phyloP scores from a whole-genome alignment of 805 yeast genomes.

The Candida insectalens region DNA sequence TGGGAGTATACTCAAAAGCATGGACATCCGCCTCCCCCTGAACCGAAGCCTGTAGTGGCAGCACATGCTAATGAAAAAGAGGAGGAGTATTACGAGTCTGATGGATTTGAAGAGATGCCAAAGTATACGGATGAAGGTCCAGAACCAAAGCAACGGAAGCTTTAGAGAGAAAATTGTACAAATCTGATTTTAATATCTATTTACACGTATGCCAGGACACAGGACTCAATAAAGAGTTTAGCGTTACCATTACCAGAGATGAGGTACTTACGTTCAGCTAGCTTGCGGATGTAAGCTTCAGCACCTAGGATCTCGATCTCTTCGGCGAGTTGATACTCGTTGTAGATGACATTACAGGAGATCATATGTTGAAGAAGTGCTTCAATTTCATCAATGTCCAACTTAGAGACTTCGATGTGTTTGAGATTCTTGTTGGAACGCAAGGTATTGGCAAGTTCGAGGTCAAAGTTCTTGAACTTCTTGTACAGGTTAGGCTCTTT shows the following conservation, averaged over 20 bases:
- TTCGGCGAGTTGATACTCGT: constrained; percentile 24
- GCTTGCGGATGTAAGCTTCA: constrained; percentile 20
- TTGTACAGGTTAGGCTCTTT: constrained; percentile 46
- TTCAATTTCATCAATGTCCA: constrained; percentile 35
- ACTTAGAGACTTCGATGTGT: constrained; percentile 30
- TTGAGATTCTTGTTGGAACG: constrained; percentile 18
- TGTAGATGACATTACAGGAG: constrained; percentile 29
- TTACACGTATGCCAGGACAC: constrained; percentile 25
- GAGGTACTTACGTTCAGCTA: constrained; percentile 40
- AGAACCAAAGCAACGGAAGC: constrained; percentile 2
- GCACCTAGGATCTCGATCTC: constrained; percentile 9
- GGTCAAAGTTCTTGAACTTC: constrained; percentile 39
- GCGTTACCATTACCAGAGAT: constrained; percentile 63
- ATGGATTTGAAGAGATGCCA: constrained; percentile 28
- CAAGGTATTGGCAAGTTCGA: constrained; percentile 41
- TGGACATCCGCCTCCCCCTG: constrained; percentile 11
- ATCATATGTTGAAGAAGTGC: constrained; percentile 31
- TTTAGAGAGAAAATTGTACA: not conserved
- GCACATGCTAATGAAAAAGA: constrained; percentile 7
- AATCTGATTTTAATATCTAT: constrained; percentile 1
- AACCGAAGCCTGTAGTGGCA: not conserved
- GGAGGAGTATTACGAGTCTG: constrained; percentile 24
- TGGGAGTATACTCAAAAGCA: constrained; percentile 9
- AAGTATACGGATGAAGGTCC: constrained; percentile 9
- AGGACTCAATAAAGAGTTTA: constrained; percentile 34